Base-by-base conservation (phyloP, 169 alveolate genomes). In the Eimeria necatrix region DNA sequence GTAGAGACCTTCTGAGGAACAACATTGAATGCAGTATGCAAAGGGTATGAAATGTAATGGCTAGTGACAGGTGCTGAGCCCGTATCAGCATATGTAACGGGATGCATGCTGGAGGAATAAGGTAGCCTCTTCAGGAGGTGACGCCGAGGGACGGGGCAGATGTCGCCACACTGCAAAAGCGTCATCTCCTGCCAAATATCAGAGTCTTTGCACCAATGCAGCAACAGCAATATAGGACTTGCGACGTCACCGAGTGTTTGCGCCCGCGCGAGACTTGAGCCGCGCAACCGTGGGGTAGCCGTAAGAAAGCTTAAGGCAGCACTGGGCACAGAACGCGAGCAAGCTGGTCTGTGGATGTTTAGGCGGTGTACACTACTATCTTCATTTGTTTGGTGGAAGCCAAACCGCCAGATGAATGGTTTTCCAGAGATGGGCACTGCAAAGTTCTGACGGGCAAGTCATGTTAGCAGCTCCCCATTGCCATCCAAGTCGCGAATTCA, bases 71-170 rank as follows among this genome's bases (percentile, higher is more conserved):
- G 76, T 12, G 60, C 46, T 24, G 91, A 4, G 78, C 80, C 91
- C 60, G 76, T 53, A 20, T 24, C 68, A 76, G 91, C 91, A 61
- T 84, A 84, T n/a, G 76, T 9, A n/a, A 41, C 91, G 20, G 91
- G 91, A 10, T 56, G 76, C 91, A 84, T 84, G 56, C 53, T 12
- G 22, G 76, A 68, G 48, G 91, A 32, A 76, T 16, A 84, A 24
- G 68, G 80, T 10, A 84, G 56, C 56, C 91, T 52, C 76, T 84
- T 84, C 76, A 84, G 71, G 24, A 20, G 20, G 46, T 84, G 91
- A 53, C 91, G 91, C 56, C 76, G 78, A 26, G 53, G 4, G 16
- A 20, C 26, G 8, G 78, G 73, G 59, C 91, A 84, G 80, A 84
- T 56, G 18, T 84, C 91, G 56, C 48, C 91, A 59, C 91, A 84